Evolutionary conservation across 1,284 basidiomycete species (phyloP).

Genomic region (Taiwanofungus camphoratus): DNA sequence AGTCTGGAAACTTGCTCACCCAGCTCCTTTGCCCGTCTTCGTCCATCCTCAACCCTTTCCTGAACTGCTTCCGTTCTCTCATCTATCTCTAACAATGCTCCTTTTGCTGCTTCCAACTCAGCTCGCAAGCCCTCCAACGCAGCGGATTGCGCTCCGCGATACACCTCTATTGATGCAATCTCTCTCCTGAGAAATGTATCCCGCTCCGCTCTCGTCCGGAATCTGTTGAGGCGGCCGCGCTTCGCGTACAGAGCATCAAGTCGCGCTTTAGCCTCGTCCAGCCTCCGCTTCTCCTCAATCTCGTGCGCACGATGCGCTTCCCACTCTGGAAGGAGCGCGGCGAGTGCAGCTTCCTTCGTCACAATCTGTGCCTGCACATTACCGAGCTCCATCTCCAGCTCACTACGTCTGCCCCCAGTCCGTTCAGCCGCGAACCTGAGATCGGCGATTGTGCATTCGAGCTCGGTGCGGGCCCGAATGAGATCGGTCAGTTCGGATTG

Average conservation of each 20-base stretch:
- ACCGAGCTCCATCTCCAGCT: conserved; percentile 63
- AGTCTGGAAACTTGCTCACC: conserved; percentile 59
- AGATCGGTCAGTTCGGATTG: conserved; percentile 78
- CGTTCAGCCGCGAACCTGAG: conserved; percentile 57
- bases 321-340: conserved; percentile 64
- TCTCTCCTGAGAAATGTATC: conserved; percentile 75
- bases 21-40: conserved; percentile 61
- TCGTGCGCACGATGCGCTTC: conserved; percentile 51
- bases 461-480: conserved; percentile 70
- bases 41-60: conserved; percentile 73
- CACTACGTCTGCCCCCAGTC: conserved; percentile 59
- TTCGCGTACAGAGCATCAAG: conserved; percentile 79
- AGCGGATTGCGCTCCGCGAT: conserved; percentile 43
- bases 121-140: conserved; percentile 43
- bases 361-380: conserved; percentile 55
- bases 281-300: conserved; percentile 57
- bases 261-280: conserved; percentile 69
- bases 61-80: conserved; percentile 57
- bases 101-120: conserved; percentile 42
- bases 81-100: conserved; percentile 51
- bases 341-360: conserved; percentile 59
- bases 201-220: conserved; percentile 77
- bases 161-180: conserved; percentile 62
- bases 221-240: conserved; percentile 82
- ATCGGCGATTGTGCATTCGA: conserved; percentile 82